Percentiles rank a stretch among this genome's conserved stretches.
phyloP scores from a whole-genome alignment of 2,329 filamentous ascomycete genomes.

The Penicillium sclerotiorum region DNA sequence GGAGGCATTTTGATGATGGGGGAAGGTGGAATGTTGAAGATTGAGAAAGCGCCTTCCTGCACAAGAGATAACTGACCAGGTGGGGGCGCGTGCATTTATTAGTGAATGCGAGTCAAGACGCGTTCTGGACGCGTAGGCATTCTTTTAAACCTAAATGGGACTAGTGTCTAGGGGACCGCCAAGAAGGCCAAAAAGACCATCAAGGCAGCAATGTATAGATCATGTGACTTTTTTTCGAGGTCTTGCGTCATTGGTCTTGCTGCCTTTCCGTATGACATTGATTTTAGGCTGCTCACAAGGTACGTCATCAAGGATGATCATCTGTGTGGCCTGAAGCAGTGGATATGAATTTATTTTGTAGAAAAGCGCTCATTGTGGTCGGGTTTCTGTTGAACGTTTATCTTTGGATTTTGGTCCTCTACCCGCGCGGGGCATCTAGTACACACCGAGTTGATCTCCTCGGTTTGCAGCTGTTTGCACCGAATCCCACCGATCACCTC shows the following conservation, averaged over 20 bases:
- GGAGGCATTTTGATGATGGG: slow-evolving; percentile 40
- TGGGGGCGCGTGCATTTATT: background rate
- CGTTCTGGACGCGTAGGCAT: slow-evolving; percentile 16
- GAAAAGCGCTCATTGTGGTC: background rate
- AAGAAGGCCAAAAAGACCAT: background rate
- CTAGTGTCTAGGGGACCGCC: too few relatives aligned
- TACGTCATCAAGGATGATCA: slow-evolving; percentile 2
- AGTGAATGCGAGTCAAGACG: too few relatives aligned
- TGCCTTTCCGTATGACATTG: background rate
- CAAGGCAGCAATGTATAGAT: background rate
- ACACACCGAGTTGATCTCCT: slow-evolving; percentile 10
- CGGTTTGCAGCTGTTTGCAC: slow-evolving; percentile 39
- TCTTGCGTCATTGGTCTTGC: slow-evolving; percentile 1
- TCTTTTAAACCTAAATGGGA: slow-evolving; percentile 12
- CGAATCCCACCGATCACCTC: slow-evolving; percentile 30
- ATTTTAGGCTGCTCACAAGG: background rate
- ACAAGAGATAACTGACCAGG: slow-evolving; percentile 1
- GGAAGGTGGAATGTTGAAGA: slow-evolving; percentile 23
- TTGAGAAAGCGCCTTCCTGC: slow-evolving; percentile 4
- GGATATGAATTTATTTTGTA: background rate
- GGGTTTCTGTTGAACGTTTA: background rate
- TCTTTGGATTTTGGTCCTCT: background rate
- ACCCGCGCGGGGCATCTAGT: slow-evolving; percentile 10
- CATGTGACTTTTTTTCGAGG: too few relatives aligned
- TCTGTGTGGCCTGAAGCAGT: background rate